Conservation (phyloP, 495 filamentous ascomycete genomes). For the Lichina pygmaea region DNA sequence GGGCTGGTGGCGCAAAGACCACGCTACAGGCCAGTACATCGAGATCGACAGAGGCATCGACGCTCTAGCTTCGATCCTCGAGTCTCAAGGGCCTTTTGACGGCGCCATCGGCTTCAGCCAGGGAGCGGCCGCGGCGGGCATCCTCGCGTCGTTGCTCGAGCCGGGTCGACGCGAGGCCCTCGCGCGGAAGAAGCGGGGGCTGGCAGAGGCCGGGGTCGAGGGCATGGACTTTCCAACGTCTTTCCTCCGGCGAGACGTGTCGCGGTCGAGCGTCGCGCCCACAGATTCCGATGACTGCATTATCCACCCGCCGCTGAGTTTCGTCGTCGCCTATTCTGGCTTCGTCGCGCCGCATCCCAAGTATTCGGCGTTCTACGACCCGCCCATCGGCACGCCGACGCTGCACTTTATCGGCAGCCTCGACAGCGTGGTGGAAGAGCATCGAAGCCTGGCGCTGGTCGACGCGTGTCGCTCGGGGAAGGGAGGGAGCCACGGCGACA, state of each 20-base stretch:
- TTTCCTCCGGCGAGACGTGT: not conserved
- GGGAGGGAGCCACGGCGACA: slow-evolving; percentile 11
- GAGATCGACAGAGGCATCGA: slow-evolving; percentile 37
- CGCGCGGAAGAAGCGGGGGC: slow-evolving; percentile 10
- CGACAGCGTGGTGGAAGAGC: slow-evolving; percentile 75
- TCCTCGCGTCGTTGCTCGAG: slow-evolving; percentile 47
- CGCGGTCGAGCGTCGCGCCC: not conserved
- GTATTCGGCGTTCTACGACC: slow-evolving; percentile 50
- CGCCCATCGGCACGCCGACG: slow-evolving; percentile 46
- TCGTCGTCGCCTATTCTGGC: slow-evolving; percentile 54
- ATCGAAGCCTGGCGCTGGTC: slow-evolving; percentile 32
- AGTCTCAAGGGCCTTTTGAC: slow-evolving; percentile 16
- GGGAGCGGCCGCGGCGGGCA: slow-evolving; percentile 16
- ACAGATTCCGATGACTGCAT: slow-evolving; percentile 4
- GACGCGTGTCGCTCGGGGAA: slow-evolving; percentile 29
- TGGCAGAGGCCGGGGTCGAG: slow-evolving; percentile 8
- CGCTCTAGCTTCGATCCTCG: slow-evolving; percentile 28
- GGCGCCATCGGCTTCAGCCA: slow-evolving; percentile 19
- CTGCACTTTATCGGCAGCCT: slow-evolving; percentile 62
- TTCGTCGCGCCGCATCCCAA: slow-evolving; percentile 37
- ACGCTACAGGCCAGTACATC: slow-evolving; percentile 27
- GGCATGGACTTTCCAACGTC: no score
- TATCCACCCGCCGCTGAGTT: slow-evolving; percentile 36
- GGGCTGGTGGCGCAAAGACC: slow-evolving; percentile 66
- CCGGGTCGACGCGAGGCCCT: not conserved